Evolutionary conservation across 768 basidiomycete species (phyloP), one percentile per base, ranked within the genome.

Genomic region (Mycena rebaudengoi): DNA sequence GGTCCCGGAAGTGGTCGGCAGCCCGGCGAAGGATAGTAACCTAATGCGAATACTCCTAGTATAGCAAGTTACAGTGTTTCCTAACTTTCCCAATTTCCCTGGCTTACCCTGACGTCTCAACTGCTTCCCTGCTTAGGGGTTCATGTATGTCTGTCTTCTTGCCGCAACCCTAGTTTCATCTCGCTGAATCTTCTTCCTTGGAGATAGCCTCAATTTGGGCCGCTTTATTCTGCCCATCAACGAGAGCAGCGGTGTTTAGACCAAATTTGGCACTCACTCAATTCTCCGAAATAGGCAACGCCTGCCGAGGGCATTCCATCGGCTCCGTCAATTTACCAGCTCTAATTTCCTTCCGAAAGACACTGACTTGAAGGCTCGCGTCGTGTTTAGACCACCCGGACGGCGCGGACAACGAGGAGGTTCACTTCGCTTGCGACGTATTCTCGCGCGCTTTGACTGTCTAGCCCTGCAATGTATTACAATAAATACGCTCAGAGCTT

Each of bases 391-490:
- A 35, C 48, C 33, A 25, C 26, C 56, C 62, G 62, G 33, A 58
- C 50, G 57, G 30, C 32, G 49, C 62, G 62, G n/a, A n/a, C n/a
- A n/a, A n/a, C n/a, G 62, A 57, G 33, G 53, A 55, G 51, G 39
- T 16, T 56, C 61, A 43, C 46, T 52, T 58, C 55, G 56, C 55
- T 58, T 58, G 49, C 54, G 23, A 16, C 2, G 16, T 29, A 57
- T 44, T 11, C 12, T 20, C 55, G 28, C 43, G 33, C 40, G 11
- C 4, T 7, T 16, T 25, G 32, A 56, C 28, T 29, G 35, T 49
- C 50, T 48, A 48, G 52, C n/a, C n/a, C n/a, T n/a, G n/a, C n/a
- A 63, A 56, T 63, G 52, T 28, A 50, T 40, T 14, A 30, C 35
- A 21, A 21, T 8, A 20, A 43, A 45, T 52, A 52, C 52, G 30